These are phyloP conservation scores for Lobosporangium transversale DNA, from an alignment of 192 early-diverging fungal genomes.

Conservation along the genomic window DNA sequence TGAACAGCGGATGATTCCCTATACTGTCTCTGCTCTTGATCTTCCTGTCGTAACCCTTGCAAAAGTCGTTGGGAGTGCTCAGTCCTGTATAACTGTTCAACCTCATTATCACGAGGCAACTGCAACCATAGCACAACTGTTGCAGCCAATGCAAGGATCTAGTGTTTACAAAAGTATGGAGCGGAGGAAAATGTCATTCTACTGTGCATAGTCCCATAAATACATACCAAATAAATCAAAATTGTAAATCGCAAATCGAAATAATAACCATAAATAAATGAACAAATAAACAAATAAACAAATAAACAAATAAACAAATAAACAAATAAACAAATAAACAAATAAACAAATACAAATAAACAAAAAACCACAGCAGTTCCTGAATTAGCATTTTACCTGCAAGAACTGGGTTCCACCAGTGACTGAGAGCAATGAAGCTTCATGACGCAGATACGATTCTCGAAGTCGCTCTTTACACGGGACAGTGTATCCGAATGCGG, in stretches of 20 bases:
- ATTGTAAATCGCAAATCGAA: not conserved
- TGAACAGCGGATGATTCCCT: not conserved
- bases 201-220: too few relatives aligned
- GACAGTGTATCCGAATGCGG: conserved; percentile 24
- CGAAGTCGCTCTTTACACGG: conserved; percentile 23
- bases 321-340: too few relatives aligned
- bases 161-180: not conserved
- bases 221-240: too few relatives aligned
- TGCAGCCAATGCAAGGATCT: conserved; percentile 22
- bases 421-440: not conserved
- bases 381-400: conserved; percentile 15
- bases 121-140: conserved; percentile 7
- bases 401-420: conserved; percentile 7
- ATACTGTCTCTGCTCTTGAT: conserved; percentile 2
- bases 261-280: not conserved
- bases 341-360: too few relatives aligned
- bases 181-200: not conserved
- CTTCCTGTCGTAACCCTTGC: conserved; percentile 22
- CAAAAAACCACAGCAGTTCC: not conserved
- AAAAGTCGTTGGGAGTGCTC: conserved; percentile 28
- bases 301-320: too few relatives aligned
- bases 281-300: too few relatives aligned
- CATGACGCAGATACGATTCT: conserved; percentile 6
- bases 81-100: conserved; percentile 1
- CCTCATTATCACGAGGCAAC: conserved; percentile 7